Evolutionary conservation across 257 asterid genomes (phyloP).

Genomic region (Nicotiana attenuata): DNA sequence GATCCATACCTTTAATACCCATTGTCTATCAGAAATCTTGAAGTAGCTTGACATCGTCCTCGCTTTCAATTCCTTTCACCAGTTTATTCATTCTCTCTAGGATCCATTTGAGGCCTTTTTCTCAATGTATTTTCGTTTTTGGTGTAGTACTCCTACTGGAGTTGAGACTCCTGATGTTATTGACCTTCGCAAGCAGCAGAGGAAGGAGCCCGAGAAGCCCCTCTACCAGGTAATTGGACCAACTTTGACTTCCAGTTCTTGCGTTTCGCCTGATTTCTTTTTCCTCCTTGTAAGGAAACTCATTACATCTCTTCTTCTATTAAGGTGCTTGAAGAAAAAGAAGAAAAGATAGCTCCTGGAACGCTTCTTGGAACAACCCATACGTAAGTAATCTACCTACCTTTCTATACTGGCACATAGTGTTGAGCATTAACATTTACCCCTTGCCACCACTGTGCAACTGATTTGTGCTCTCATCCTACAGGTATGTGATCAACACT

Average conservation of each 20-base stretch:
- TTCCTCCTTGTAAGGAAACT: background rate
- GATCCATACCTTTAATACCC: background rate
- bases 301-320: conserved; percentile 2
- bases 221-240: conserved; percentile 65
- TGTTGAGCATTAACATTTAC: background rate
- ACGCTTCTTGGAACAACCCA: conserved; percentile 79
- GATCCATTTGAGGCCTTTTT: conserved; percentile 7
- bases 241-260: background rate
- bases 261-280: background rate
- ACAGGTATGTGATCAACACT: conserved; percentile 81
- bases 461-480: conserved; percentile 13
- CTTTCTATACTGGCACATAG: background rate
- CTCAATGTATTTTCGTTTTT: conserved; percentile 16
- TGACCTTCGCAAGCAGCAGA: conserved; percentile 98
- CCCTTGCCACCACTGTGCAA: conserved; percentile 7
- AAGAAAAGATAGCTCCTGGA: conserved; percentile 81
- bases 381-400: conserved; percentile 44
- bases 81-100: background rate
- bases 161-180: conserved; percentile 99
- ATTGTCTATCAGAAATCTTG: background rate
- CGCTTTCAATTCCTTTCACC: background rate
- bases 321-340: conserved; percentile 93
- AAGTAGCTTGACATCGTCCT: conserved; percentile 1
- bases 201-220: conserved; percentile 98
- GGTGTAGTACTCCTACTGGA: conserved; percentile 89